A percentile compares a stretch with the other conserved stretches of the same genome.
These are phyloP conservation scores for Hibiscus mutabilis DNA, from an alignment of 345 rosid species.

Conservation along the genomic window DNA sequence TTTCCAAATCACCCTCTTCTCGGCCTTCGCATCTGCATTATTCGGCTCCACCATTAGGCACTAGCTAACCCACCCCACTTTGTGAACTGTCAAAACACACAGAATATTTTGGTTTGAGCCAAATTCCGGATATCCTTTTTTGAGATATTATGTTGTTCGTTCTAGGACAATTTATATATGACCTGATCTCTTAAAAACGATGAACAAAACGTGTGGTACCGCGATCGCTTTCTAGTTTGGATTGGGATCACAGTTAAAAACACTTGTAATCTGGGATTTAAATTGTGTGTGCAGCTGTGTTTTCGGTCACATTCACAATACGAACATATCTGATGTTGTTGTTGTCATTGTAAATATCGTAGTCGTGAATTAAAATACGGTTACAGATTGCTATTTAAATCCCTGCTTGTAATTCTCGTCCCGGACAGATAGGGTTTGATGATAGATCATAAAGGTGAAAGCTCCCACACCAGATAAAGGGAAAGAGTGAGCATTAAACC, in stretches of 20 bases:
- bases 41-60: background rate
- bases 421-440: background rate
- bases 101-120: background rate
- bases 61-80: background rate
- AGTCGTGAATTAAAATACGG: too few species aligned
- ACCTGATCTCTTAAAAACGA: background rate
- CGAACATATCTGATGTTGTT: too few species aligned
- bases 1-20: background rate
- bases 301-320: too few species aligned
- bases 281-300: too few species aligned
- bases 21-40: background rate
- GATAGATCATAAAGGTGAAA: conserved; percentile 6
- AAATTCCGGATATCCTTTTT: background rate
- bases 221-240: background rate
- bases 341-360: too few species aligned
- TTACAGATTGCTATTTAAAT: too few species aligned
- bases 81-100: background rate
- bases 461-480: background rate
- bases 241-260: background rate
- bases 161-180: background rate
- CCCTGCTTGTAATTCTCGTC: too few species aligned
- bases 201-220: background rate
- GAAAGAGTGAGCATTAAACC: too few species aligned
- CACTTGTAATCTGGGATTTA: background rate
- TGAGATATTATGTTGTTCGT: background rate